phyloP scores from a whole-genome alignment of 495 filamentous ascomycete genomes.

The Xylaria palmicola region DNA sequence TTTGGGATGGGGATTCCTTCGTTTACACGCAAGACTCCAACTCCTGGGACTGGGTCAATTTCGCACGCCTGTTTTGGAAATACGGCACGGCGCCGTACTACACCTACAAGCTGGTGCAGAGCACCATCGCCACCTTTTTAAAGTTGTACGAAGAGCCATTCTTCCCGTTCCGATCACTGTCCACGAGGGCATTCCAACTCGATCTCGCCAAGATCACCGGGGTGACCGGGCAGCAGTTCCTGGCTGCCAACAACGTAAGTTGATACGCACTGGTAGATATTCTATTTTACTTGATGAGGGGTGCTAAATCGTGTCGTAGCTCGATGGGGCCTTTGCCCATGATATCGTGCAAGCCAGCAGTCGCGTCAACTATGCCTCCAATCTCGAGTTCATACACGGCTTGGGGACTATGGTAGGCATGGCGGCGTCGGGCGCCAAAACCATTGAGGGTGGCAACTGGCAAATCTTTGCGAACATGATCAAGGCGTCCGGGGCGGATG shows the following conservation, averaged over 20 bases:
- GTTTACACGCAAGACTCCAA: slow-evolving; percentile 61
- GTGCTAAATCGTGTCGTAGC: slow-evolving; percentile 29
- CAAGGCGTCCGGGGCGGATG: slow-evolving; percentile 55
- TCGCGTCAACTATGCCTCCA: slow-evolving; percentile 93
- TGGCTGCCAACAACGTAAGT: slow-evolving; percentile 61
- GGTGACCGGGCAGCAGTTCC: slow-evolving; percentile 67
- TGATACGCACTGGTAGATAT: neutral
- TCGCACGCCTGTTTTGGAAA: slow-evolving; percentile 75
- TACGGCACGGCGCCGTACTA: slow-evolving; percentile 79
- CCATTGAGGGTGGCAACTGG: slow-evolving; percentile 89
- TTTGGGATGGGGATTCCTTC: slow-evolving; percentile 82
- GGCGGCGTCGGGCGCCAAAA: slow-evolving; percentile 80
- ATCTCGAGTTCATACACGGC: slow-evolving; percentile 80
- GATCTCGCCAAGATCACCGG: slow-evolving; percentile 64
- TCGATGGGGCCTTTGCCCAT: slow-evolving; percentile 64
- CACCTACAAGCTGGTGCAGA: slow-evolving; percentile 71
- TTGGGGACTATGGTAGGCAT: slow-evolving; percentile 84
- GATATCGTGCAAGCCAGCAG: slow-evolving; percentile 93
- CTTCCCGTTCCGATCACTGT: slow-evolving; percentile 81
- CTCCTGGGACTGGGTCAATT: slow-evolving; percentile 70
- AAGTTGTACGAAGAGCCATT: slow-evolving; percentile 75
- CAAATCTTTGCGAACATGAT: slow-evolving; percentile 86
- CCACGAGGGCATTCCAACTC: slow-evolving; percentile 60
- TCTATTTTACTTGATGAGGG: neutral
- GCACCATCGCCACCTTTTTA: slow-evolving; percentile 69